Evolutionary conservation across 192 early-diverging fungal species (phyloP).

Genomic region (Backusella circina): DNA sequence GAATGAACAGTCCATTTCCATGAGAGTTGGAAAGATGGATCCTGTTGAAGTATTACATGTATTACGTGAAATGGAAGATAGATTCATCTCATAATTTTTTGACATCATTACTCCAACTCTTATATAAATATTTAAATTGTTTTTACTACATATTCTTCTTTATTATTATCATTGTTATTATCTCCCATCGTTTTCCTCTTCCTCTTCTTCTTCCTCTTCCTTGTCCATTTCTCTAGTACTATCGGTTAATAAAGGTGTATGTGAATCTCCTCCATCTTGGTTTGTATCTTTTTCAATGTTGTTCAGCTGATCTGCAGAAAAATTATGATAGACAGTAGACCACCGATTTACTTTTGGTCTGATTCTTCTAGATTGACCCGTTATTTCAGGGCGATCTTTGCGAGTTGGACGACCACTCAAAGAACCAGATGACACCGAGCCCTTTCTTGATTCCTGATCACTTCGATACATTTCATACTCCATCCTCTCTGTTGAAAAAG

Average conservation of each 20-base stretch:
- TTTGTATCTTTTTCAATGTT: background rate
- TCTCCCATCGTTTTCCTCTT: background rate
- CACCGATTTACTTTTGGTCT: background rate
- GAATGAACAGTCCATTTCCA: conserved; percentile 55
- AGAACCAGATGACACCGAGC: background rate
- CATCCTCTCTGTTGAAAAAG: background rate
- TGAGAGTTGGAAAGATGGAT: conserved; percentile 52
- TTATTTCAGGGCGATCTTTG: background rate
- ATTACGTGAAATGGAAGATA: conserved; percentile 80
- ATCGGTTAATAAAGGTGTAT: background rate
- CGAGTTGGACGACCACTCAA: background rate
- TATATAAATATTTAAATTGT: background rate
- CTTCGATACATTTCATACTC: conserved; percentile 18
- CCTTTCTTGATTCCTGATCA: background rate
- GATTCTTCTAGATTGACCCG: background rate
- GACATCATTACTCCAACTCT: background rate
- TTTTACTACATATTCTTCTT: background rate
- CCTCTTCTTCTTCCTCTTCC: background rate
- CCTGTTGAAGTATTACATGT: conserved; percentile 73
- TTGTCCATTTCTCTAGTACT: background rate
- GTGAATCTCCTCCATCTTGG: background rate
- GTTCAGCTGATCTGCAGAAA: background rate
- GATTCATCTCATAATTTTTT: background rate
- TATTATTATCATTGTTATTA: background rate
- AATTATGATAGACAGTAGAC: background rate